A percentile compares a stretch with the other conserved stretches of the same genome.
phyloP scores from a whole-genome alignment of 495 filamentous ascomycete genomes.

The Rusavskia elegans region DNA sequence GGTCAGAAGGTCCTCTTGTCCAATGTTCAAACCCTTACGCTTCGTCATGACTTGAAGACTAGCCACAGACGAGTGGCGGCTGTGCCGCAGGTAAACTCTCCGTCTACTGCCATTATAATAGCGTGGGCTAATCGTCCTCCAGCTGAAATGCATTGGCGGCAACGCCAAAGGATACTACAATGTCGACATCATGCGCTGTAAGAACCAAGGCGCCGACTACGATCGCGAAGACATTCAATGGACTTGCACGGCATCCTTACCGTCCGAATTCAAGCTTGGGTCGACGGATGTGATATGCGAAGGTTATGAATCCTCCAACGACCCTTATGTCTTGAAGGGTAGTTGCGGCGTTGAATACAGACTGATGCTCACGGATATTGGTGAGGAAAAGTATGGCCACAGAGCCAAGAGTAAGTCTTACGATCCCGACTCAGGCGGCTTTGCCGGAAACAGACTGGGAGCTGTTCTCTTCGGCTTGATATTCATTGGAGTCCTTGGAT shows the following conservation, averaged over 20 bases:
- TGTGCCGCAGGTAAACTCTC: conserved; percentile 43
- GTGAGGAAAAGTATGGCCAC: conserved; percentile 51
- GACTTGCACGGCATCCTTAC: conserved; percentile 70
- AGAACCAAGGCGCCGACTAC: conserved; percentile 61
- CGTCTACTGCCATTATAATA: not conserved
- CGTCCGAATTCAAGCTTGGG: conserved; percentile 74
- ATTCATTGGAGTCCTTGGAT: conserved; percentile 22
- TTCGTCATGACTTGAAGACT: conserved; percentile 46
- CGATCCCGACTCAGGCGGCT: conserved; percentile 9
- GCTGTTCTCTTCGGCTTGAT: conserved; percentile 32
- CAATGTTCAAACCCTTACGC: conserved; percentile 60
- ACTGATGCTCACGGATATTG: conserved; percentile 63
- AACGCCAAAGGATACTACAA: conserved; percentile 45
- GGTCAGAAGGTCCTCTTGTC: conserved; percentile 58
- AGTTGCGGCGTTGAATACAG: conserved; percentile 90
- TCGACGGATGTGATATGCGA: conserved; percentile 87
- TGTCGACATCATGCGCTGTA: conserved; percentile 74
- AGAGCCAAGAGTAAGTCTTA: conserved; percentile 1
- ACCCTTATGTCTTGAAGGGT: conserved; percentile 73
- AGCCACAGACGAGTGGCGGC: conserved; percentile 60
- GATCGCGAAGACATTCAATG: conserved; percentile 62
- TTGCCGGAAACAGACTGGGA: not conserved
- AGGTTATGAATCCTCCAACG: conserved; percentile 59
- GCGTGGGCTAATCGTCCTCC: not conserved
- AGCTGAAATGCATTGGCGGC: conserved; percentile 66